Evolutionary conservation across 176 grass and related monocot genomes (phyloP), one percentile per base, ranked within the genome.

Genomic region (Lolium multiflorum): DNA sequence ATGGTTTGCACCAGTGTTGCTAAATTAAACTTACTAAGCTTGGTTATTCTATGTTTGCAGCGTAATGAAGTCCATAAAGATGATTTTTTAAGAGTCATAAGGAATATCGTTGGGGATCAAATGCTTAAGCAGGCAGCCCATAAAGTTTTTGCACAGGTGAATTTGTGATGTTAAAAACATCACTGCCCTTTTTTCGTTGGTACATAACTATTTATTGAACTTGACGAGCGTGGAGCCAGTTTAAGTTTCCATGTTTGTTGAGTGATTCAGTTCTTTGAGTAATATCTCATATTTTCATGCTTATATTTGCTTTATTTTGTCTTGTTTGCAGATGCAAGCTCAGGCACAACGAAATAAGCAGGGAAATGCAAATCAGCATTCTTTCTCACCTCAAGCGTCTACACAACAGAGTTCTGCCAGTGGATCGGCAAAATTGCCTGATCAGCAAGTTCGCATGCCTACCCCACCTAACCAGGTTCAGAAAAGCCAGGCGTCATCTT

Each of bases 51-150:
- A 57, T 81, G 70, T 92, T 88, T 87, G 70, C 77, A 99, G 97
- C 89, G 82, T 81, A 96, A 99, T 90, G 94, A 99, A 89, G 90
- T 99, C 70, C 87, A 88, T 60, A 99, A 99, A 93, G 97, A 96
- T 73, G 97, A 99, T 91, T 99, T 99, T 74, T 88, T 96, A 82
- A 94, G 97, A 86, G 92, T 96, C 24, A 99, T 93, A 81, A 90
- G 90, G 90, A 96, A 94, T 81, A 93, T 99, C 22, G 97, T 99
- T 85, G 94, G 97, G 28, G 97, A 99, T 80, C 92, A 99, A 83
- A 99, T 96, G 97, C 97, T 99, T 57, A 92, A 95, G 77, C 97
- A 99, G 88, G 97, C 97, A 88, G 97, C 94, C 57, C 92, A 99
- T 87, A 96, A 95, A 91, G 94, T 94, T 65, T 93, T 91, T 83